These are phyloP conservation scores for Pichia sp. DNA, from an alignment of 1,139 yeast species.

Conservation along the genomic window DNA sequence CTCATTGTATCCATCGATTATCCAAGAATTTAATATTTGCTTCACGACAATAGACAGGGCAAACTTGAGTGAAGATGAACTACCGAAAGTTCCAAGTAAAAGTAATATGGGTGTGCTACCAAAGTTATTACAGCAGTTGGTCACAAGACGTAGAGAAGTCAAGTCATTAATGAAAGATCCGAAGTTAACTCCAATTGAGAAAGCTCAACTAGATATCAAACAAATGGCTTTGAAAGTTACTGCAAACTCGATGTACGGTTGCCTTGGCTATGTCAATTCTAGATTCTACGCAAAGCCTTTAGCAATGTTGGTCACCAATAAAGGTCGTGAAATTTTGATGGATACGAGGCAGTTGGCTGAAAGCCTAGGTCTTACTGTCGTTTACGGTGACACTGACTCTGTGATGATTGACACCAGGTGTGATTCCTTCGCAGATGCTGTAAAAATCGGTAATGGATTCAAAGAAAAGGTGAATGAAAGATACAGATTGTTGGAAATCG, in stretches of 20 bases:
- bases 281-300: slow-evolving; percentile 94
- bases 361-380: slow-evolving; percentile 73
- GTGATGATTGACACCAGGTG: slow-evolving; percentile 96
- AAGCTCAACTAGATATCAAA: slow-evolving; percentile 84
- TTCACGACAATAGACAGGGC: slow-evolving; percentile 90
- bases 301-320: slow-evolving; percentile 92
- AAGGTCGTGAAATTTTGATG: slow-evolving; percentile 93
- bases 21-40: slow-evolving; percentile 95
- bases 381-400: slow-evolving; percentile 98
- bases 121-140: slow-evolving; percentile 73
- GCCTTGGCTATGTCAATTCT: slow-evolving; percentile 88
- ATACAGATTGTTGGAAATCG: slow-evolving; percentile 84
- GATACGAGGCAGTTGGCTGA: slow-evolving; percentile 93
- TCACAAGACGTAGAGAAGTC: slow-evolving; percentile 88
- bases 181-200: slow-evolving; percentile 56
- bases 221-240: slow-evolving; percentile 95
- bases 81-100: slow-evolving; percentile 68
- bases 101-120: slow-evolving; percentile 83
- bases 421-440: slow-evolving; percentile 64
- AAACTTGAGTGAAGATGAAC: slow-evolving; percentile 52
- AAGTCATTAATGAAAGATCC: slow-evolving; percentile 80
- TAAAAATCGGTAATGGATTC: slow-evolving; percentile 79
- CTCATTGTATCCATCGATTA: slow-evolving; percentile 93
- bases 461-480: slow-evolving; percentile 83
- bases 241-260: slow-evolving; percentile 99